Evolutionary conservation across 2,329 filamentous ascomycete genomes (phyloP), one percentile per base, ranked within the genome.

Genomic region (Colletotrichum ledebouriae): DNA sequence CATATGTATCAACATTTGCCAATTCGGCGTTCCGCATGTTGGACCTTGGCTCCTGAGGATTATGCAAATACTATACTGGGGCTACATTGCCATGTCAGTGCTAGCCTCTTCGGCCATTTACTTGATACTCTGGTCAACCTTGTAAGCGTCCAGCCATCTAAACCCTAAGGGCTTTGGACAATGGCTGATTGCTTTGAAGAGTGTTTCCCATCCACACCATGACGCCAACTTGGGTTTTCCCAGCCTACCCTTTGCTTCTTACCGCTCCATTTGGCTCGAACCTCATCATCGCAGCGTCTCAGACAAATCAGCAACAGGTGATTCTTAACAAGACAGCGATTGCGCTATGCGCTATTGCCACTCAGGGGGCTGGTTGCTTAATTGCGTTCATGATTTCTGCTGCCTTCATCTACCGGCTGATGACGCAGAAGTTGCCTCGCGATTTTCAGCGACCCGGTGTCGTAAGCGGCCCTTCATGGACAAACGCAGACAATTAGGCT

Each of bases 221-320:
- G 93, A 96, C 93, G 0, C 93, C 93, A 0, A 89, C 94, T 17
- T 96, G 93, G 93, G 94, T 95, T 62, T 96, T 96, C 72, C 93
- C 93, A 0, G 92, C 91, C 0, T 97, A 97, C 71, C 92, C 93
- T 0, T 84, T 96, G 22, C 85, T 97, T 3, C 87, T 96, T 9
- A 88, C 91, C 22, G 93, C 91, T 0, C 91, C 93, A 0, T 89
- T 94, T 72, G 93, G 91, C 15, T 86, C 86, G 17, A 88, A 83
- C 56, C 79, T 88, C 34, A 84, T 88, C 68, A 74, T 77, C 50
- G 79, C 82, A 7, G 80, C 82, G 9, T 71, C 73, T 7, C 68
- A 71, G 17, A 73, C 74, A 3, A 71, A 73, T 6, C 73, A 71
- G 7, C 56, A 61, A 5, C 72, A 73, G 4, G 66, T 73, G 6